Conservation (phyloP, 108 stramenopile genomes). For the Epithemia pelagica region DNA sequence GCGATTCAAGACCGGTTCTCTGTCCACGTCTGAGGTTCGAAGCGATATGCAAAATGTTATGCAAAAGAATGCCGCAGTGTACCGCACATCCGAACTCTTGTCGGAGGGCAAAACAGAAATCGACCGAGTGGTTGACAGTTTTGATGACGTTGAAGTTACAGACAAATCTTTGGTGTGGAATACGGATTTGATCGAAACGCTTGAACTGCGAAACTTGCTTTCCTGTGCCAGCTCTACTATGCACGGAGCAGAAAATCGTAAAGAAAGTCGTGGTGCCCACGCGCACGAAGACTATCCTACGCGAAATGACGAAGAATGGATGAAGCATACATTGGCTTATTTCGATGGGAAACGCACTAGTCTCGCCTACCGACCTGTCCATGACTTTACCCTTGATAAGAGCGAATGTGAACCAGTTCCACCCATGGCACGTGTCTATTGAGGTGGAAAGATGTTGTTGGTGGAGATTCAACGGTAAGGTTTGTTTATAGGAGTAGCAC, state of each 20-base stretch:
- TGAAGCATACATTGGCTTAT: conserved; percentile 96
- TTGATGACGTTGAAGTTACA: conserved; percentile 82
- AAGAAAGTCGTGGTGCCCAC: conserved; percentile 97
- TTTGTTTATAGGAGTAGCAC: too few species aligned
- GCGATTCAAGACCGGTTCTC: conserved; percentile 71
- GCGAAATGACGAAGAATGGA: conserved; percentile 95
- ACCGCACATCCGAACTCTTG: conserved; percentile 85
- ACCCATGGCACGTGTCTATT: conserved; percentile 96
- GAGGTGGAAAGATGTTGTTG: too few species aligned
- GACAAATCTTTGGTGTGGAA: conserved; percentile 98
- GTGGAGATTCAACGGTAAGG: too few species aligned
- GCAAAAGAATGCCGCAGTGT: conserved; percentile 99
- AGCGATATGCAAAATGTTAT: conserved; percentile 92
- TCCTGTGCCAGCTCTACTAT: conserved; percentile 95
- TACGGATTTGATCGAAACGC: conserved; percentile 96
- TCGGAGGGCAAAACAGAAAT: conserved; percentile 82
- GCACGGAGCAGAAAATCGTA: conserved; percentile 93
- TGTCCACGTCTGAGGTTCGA: conserved; percentile 85
- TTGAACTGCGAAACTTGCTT: conserved; percentile 89
- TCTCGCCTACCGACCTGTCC: conserved; percentile 91
- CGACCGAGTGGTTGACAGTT: conserved; percentile 81
- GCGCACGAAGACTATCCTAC: conserved; percentile 96
- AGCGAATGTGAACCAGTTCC: conserved; percentile 88
- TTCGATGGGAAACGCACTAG: conserved; percentile 87
- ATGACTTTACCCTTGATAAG: conserved; percentile 93